Conservation (phyloP, 306 rosid genomes). For the Vicia villosa region DNA sequence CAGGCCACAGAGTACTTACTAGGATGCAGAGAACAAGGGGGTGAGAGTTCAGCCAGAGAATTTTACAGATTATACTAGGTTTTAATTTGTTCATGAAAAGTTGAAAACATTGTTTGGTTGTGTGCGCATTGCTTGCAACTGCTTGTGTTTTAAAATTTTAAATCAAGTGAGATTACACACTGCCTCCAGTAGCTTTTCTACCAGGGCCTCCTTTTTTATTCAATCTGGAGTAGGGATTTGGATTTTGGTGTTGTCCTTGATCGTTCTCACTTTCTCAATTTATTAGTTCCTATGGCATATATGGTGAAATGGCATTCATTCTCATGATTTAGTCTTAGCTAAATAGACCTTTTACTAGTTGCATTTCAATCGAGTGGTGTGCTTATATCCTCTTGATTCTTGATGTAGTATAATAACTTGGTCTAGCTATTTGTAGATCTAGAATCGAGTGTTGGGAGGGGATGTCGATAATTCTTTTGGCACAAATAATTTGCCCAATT, state of each 20-base stretch:
- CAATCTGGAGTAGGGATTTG: background rate
- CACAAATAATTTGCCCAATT: background rate
- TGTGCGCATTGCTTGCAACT: background rate
- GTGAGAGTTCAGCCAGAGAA: slow-evolving; percentile 64
- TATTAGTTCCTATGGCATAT: background rate
- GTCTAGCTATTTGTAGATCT: background rate
- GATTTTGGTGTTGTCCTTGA: background rate
- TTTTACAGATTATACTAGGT: slow-evolving; percentile 58
- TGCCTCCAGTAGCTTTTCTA: background rate
- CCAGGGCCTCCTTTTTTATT: background rate
- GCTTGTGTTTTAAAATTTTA: background rate
- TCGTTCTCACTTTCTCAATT: background rate
- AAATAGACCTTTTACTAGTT: background rate
- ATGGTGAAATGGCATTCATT: background rate
- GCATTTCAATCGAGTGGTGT: background rate
- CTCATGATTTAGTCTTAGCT: no score
- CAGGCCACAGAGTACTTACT: slow-evolving; percentile 87
- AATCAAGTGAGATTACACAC: background rate
- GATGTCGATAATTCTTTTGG: background rate
- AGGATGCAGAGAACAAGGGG: slow-evolving; percentile 69
- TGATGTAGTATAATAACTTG: background rate
- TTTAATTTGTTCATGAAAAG: no score
- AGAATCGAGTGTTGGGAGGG: background rate
- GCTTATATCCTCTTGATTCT: background rate
- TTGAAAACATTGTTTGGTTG: no score